Evolutionary conservation across 129 eudicot species (phyloP), one percentile per base, ranked within the genome.

Genomic region (Chrysanthemum seticuspe): DNA sequence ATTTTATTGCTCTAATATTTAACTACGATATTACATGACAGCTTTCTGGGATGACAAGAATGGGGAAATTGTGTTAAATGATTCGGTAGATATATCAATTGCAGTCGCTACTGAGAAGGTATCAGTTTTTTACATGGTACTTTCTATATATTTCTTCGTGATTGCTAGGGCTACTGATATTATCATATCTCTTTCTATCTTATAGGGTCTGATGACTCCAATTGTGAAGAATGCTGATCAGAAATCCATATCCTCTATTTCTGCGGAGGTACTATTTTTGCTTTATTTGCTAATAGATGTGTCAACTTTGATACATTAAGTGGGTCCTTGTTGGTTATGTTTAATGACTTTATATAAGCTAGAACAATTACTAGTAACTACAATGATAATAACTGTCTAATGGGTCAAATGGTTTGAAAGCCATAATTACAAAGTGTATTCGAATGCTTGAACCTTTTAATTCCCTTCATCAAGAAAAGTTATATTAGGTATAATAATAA

Each of bases 71-170:
- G 60, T 90, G 18, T 74, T 86, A 54, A 75, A 88, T 36, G 89
- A 88, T 67, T 83, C 96, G 11, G 97, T 95, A 81, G 99, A 95
- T 81, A 95, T 90, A 82, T 90, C 99, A 61, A 88, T 95, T 80
- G 99, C 99, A 31, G 99, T 95, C 50, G 97, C 97, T 67, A 95
- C 99, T 13, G 99, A 95, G 80, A 95, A 90, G 96, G 99, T 88
- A 78, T 76, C 12, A 7, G 2, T 71, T 72, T 64, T 62, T 29
- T 36, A 15, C 63, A 67, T 51, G 40, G 5, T 65, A 27, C 36
- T 44, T 62, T 70, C 18, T 77, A 0, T 49, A 49, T 36, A 19
- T 49, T 72, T 21, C 50, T 53, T 65, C 49, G 66, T 13, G 48
- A 57, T 49, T 45, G 18, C 15, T 49, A 34, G 50, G 60, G 44